A percentile compares a stretch with the other conserved stretches of the same genome.
Conservation (phyloP, 805 yeast species). For the Nakazawaea pomicola region DNA sequence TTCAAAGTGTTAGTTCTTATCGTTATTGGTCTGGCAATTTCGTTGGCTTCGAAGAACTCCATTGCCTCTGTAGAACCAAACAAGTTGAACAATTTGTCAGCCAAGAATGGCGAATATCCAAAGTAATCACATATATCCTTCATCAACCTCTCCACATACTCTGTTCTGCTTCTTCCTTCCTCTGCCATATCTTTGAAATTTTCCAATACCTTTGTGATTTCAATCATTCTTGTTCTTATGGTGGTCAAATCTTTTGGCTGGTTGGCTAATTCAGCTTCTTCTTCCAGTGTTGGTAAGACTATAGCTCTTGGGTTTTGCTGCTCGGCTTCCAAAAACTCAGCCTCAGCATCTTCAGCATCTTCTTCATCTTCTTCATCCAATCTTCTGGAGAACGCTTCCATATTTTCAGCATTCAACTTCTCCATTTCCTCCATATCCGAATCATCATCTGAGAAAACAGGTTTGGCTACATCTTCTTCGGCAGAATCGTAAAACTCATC, state of each 20-base stretch:
- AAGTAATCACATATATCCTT: conserved; percentile 89
- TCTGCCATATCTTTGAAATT: conserved; percentile 80
- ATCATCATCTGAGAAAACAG: conserved; percentile 81
- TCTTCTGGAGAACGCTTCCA: conserved; percentile 70
- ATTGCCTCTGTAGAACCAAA: conserved; percentile 95
- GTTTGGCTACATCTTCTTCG: conserved; percentile 54
- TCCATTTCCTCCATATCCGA: conserved; percentile 62
- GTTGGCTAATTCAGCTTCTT: conserved; percentile 45
- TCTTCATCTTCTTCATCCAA: conserved; percentile 55
- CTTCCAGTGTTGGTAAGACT: conserved; percentile 67
- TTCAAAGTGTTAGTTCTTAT: conserved; percentile 96
- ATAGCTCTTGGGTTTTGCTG: conserved; percentile 67
- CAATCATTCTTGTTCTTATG: conserved; percentile 90
- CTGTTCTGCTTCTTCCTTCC: conserved; percentile 81
- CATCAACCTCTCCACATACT: conserved; percentile 72
- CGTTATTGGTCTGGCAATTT: conserved; percentile 92
- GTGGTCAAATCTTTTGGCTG: conserved; percentile 73
- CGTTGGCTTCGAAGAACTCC: conserved; percentile 98
- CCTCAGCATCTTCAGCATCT: conserved; percentile 61
- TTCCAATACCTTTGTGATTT: conserved; percentile 89
- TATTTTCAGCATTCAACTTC: conserved; percentile 69
- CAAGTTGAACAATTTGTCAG: conserved; percentile 87
- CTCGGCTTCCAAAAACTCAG: conserved; percentile 54
- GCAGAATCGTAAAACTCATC: conserved; percentile 58
- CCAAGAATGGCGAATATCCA: conserved; percentile 87